Conservation (phyloP, 2,329 filamentous ascomycete species). For the Fusarium oxysporum region DNA sequence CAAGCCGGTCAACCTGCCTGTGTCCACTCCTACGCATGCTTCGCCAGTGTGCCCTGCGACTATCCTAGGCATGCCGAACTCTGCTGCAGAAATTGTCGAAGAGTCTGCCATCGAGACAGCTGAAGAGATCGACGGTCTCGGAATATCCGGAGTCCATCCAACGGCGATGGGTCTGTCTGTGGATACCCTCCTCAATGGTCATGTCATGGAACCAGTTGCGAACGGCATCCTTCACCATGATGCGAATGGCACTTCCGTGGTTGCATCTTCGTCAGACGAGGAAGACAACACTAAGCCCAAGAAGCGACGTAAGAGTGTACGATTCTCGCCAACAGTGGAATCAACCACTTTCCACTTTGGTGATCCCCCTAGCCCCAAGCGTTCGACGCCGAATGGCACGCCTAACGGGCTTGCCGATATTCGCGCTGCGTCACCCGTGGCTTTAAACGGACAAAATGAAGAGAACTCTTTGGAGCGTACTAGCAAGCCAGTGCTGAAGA, state of each 20-base stretch:
- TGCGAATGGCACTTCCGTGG: conserved; percentile 11
- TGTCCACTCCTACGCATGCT: background rate
- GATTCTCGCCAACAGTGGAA: conserved; percentile 76
- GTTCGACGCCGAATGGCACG: conserved; percentile 36
- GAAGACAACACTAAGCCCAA: conserved; percentile 34
- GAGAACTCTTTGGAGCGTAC: background rate
- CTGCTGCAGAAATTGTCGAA: conserved; percentile 40
- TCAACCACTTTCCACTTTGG: conserved; percentile 68
- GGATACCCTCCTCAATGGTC: conserved; percentile 11
- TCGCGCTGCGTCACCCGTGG: conserved; percentile 19
- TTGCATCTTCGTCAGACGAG: conserved; percentile 35
- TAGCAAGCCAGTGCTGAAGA: conserved; percentile 48
- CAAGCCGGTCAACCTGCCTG: background rate
- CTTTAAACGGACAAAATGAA: conserved; percentile 6
- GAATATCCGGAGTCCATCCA: conserved; percentile 2
- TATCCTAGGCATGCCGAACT: conserved; percentile 67
- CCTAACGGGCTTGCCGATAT: conserved; percentile 13
- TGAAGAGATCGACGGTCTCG: conserved; percentile 2
- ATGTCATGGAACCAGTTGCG: background rate
- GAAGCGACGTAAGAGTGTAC: conserved; percentile 72
- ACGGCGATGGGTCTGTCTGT: conserved; percentile 15
- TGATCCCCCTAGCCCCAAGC: conserved; percentile 64
- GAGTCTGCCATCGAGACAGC: background rate
- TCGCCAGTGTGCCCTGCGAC: conserved; percentile 59
- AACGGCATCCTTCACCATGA: conserved; percentile 2